Evolutionary conservation across 805 yeast genomes (phyloP).

Genomic region (Kazachstania bromeliacearum): DNA sequence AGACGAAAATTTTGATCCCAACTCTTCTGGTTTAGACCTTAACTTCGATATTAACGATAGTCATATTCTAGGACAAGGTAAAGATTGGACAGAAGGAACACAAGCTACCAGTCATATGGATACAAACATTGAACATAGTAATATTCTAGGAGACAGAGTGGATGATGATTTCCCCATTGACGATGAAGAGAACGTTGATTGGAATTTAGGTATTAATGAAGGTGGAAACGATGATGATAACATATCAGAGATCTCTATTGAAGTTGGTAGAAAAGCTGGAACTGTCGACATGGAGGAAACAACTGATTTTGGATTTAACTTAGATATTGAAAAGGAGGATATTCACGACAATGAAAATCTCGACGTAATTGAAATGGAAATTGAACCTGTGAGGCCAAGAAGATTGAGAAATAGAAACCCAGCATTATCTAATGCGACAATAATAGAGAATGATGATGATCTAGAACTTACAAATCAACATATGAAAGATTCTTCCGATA

Average conservation of each 20-base stretch:
- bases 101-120: slow-evolving; percentile 7
- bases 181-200: slow-evolving; percentile 18
- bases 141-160: too few species aligned
- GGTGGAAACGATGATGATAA: slow-evolving; percentile 9
- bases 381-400: slow-evolving; percentile 8
- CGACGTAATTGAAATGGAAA: slow-evolving; percentile 21
- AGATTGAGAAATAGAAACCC: slow-evolving; percentile 7
- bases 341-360: slow-evolving; percentile 25
- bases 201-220: slow-evolving; percentile 25
- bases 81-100: slow-evolving; percentile 22
- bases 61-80: slow-evolving; percentile 8
- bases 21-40: slow-evolving; percentile 20
- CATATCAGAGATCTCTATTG: slow-evolving; percentile 51
- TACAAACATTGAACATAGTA: neutral
- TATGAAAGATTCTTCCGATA: slow-evolving; percentile 16
- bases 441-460: slow-evolving; percentile 12
- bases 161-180: slow-evolving; percentile 22
- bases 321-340: slow-evolving; percentile 36
- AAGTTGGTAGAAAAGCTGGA: slow-evolving; percentile 48
- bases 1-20: slow-evolving; percentile 15
- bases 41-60: slow-evolving; percentile 29
- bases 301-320: slow-evolving; percentile 45
- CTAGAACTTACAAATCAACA: slow-evolving; percentile 9
- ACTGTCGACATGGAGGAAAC: slow-evolving; percentile 18
- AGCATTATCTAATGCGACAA: slow-evolving; percentile 9